A percentile compares a stretch with the other conserved stretches of the same genome.
phyloP scores from a whole-genome alignment of 208 protist species.

The Crithidia expoeki region DNA sequence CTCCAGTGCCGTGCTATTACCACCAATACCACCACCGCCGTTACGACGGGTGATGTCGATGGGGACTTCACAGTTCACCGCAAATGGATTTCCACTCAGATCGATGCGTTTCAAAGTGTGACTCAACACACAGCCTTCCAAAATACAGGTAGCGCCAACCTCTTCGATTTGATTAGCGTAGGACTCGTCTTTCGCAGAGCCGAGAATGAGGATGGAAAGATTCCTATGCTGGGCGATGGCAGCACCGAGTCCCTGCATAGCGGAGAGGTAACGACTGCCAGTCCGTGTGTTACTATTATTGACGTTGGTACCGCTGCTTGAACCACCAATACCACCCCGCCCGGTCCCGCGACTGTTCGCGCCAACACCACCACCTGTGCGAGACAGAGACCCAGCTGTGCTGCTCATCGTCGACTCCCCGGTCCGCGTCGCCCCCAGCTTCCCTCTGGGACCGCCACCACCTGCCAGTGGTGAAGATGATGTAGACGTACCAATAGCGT shows the following conservation, averaged over 20 bases:
- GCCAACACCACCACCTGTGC: background rate
- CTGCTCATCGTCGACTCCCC: background rate
- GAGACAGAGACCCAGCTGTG: background rate
- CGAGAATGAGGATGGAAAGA: conserved; percentile 78
- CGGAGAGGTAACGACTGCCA: conserved; percentile 38
- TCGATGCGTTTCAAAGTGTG: conserved; percentile 73
- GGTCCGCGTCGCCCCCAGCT: background rate
- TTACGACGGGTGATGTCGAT: background rate
- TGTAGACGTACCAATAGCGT: conserved; percentile 62
- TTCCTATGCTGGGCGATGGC: conserved; percentile 72
- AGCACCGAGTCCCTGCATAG: conserved; percentile 60
- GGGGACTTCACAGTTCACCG: conserved; percentile 1
- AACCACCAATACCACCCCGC: background rate
- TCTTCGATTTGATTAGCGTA: conserved; percentile 81
- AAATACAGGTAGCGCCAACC: conserved; percentile 53
- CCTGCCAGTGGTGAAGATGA: background rate
- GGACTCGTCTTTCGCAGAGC: conserved; percentile 56
- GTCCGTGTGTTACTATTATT: background rate
- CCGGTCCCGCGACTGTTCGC: background rate
- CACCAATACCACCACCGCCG: background rate
- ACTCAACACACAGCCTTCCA: conserved; percentile 79
- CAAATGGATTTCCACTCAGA: conserved; percentile 73
- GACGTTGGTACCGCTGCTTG: background rate
- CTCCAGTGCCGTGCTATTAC: too few relatives aligned
- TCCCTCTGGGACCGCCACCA: conserved; percentile 11